A percentile compares a stretch with the other conserved stretches of the same genome.
Conservation (phyloP, 805 yeast species). For the Kuraishia borneana region DNA sequence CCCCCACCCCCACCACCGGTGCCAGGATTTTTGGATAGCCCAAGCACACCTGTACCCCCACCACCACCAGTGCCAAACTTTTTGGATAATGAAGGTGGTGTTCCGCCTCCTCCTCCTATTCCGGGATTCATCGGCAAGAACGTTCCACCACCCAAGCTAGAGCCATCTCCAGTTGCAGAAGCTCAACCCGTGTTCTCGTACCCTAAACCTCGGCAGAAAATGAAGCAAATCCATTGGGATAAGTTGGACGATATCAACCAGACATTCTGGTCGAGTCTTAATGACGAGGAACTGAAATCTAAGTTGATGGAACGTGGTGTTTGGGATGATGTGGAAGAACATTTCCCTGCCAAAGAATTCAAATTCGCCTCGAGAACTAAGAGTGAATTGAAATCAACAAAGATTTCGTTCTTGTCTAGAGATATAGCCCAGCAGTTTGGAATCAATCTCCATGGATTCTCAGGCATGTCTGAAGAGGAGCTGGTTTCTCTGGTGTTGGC, state of each 20-base stretch:
- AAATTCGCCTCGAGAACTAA: slow-evolving; percentile 29
- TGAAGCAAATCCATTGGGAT: slow-evolving; percentile 81
- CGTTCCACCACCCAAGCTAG: slow-evolving; percentile 2
- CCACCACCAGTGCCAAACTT: too few relatives aligned
- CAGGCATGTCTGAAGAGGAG: slow-evolving; percentile 38
- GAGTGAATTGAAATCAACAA: slow-evolving; percentile 20
- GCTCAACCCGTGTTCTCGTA: slow-evolving; percentile 4
- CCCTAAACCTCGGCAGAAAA: slow-evolving; percentile 44
- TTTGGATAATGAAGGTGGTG: background rate
- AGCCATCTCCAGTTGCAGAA: background rate
- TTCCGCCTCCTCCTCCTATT: slow-evolving; percentile 7
- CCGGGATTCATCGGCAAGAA: slow-evolving; percentile 1
- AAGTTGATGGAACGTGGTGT: slow-evolving; percentile 50
- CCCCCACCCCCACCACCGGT: slow-evolving; percentile 4
- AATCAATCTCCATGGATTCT: slow-evolving; percentile 60
- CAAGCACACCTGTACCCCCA: too few relatives aligned
- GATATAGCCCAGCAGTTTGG: slow-evolving; percentile 75
- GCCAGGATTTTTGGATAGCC: background rate
- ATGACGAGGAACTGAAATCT: slow-evolving; percentile 30
- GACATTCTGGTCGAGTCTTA: slow-evolving; percentile 50
- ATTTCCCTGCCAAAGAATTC: slow-evolving; percentile 32
- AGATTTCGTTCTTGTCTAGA: slow-evolving; percentile 48
- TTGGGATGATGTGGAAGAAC: slow-evolving; percentile 49
- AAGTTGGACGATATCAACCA: slow-evolving; percentile 45
- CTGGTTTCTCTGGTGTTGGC: slow-evolving; percentile 41